These are phyloP conservation scores for Massariosphaeria phaeospora DNA, from an alignment of 495 filamentous ascomycete genomes.

Conservation along the genomic window DNA sequence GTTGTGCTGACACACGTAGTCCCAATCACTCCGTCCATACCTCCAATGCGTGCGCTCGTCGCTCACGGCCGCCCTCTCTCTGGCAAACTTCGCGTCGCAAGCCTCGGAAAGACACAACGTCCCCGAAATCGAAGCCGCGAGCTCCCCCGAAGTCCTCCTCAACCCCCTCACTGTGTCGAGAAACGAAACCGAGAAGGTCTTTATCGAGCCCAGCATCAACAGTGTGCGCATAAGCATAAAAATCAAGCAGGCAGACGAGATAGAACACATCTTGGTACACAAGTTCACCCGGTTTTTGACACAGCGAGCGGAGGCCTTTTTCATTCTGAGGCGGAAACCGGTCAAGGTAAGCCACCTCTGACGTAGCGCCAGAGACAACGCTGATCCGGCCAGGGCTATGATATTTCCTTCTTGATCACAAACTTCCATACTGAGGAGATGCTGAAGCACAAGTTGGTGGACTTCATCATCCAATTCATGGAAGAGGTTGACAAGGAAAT, in stretches of 20 bases:
- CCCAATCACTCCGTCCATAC: constrained; percentile 96
- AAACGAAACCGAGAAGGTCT: constrained; percentile 90
- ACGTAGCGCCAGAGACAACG: not conserved
- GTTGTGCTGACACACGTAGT: constrained; percentile 55
- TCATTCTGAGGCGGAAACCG: constrained; percentile 89
- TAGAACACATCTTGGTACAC: constrained; percentile 93
- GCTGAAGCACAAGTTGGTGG: constrained; percentile 96
- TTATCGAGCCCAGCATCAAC: constrained; percentile 94
- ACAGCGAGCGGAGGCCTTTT: constrained; percentile 95
- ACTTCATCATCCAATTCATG: constrained; percentile 99
- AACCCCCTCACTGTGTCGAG: constrained; percentile 82
- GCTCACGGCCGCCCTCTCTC: constrained; percentile 85
- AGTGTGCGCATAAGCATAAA: constrained; percentile 91
- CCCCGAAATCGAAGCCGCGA: constrained; percentile 89
- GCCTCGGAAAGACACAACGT: constrained; percentile 95
- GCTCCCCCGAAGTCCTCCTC: constrained; percentile 89
- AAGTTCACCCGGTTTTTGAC: constrained; percentile 96
- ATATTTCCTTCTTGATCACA: constrained; percentile 97
- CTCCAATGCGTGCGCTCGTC: constrained; percentile 93
- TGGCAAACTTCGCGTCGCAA: constrained; percentile 97
- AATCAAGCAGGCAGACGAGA: constrained; percentile 99
- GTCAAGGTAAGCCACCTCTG: constrained; percentile 66
- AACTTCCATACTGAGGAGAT: constrained; percentile 98
- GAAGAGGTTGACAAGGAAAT: constrained; percentile 99
- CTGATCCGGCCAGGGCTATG: constrained; percentile 67